phyloP scores from a whole-genome alignment of 805 yeast species.

The Kazachstania bromeliacearum region DNA sequence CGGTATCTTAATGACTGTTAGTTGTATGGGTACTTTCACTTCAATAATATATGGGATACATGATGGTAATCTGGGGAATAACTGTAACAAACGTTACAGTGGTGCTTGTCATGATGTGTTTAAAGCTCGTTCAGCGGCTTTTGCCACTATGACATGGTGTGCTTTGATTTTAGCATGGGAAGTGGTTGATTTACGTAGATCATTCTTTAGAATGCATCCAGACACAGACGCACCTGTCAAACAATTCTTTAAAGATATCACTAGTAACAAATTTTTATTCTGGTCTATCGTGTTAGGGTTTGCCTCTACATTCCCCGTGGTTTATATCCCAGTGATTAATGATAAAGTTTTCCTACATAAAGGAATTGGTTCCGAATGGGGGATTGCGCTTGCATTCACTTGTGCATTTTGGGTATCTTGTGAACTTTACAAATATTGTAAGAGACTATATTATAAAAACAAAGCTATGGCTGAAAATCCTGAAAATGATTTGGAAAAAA shows the following conservation, averaged over 20 bases:
- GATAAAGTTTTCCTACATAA: constrained; percentile 62
- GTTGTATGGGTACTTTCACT: constrained; percentile 60
- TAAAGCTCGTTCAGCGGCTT: constrained; percentile 66
- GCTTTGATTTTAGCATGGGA: constrained; percentile 79
- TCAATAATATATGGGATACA: constrained; percentile 61
- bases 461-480: constrained; percentile 42
- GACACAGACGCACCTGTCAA: constrained; percentile 50
- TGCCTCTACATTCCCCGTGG: constrained; percentile 65
- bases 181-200: constrained; percentile 60
- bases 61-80: constrained; percentile 51
- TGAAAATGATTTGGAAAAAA: constrained; percentile 52
- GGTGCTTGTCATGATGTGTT: constrained; percentile 53
- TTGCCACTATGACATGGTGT: constrained; percentile 81
- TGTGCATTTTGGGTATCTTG: constrained; percentile 47
- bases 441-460: constrained; percentile 45
- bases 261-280: constrained; percentile 68
- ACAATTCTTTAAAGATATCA: constrained; percentile 54
- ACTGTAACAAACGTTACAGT: constrained; percentile 48
- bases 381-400: constrained; percentile 53
- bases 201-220: constrained; percentile 63
- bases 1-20: constrained; percentile 63
- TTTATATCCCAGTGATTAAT: constrained; percentile 84
- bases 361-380: constrained; percentile 75
- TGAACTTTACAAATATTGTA: constrained; percentile 59
- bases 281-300: constrained; percentile 73